Evolutionary conservation across 331 rosid genomes (phyloP).

Genomic region (Arachis monticola): DNA sequence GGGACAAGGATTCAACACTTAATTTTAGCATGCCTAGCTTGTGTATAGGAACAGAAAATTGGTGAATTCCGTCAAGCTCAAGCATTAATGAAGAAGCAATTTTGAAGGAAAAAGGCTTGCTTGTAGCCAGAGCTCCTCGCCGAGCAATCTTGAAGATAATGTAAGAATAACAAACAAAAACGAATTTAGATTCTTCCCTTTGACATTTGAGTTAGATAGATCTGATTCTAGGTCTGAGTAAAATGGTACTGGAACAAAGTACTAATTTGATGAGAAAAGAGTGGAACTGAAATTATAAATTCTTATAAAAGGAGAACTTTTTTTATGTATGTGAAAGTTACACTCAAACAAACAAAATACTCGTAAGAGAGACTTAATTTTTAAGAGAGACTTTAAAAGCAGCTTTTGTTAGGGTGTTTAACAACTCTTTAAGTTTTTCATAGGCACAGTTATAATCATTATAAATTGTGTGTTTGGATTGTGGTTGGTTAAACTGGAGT

Average conservation of each 20-base stretch:
- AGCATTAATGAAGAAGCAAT: slow-evolving; percentile 11
- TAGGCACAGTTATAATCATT: too few species aligned
- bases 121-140: background rate
- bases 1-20: slow-evolving; percentile 15
- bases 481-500: too few species aligned
- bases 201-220: background rate
- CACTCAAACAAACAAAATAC: too few species aligned
- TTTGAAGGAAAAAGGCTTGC: background rate
- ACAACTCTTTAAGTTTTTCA: too few species aligned
- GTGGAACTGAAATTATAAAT: too few species aligned
- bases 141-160: slow-evolving; percentile 26
- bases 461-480: too few species aligned
- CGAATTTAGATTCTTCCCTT: background rate
- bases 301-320: too few species aligned
- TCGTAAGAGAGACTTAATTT: too few species aligned
- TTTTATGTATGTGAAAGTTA: too few species aligned
- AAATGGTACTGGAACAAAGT: background rate
- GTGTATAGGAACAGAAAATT: slow-evolving; percentile 12
- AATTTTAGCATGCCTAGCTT: slow-evolving; percentile 6
- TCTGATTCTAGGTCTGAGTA: background rate
- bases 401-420: too few species aligned
- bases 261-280: too few species aligned
- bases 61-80: slow-evolving; percentile 32
- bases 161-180: slow-evolving; percentile 9
- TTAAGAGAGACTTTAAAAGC: too few species aligned